phyloP scores from a whole-genome alignment of 1,284 basidiomycete genomes.

The Thecaphora frezii region DNA sequence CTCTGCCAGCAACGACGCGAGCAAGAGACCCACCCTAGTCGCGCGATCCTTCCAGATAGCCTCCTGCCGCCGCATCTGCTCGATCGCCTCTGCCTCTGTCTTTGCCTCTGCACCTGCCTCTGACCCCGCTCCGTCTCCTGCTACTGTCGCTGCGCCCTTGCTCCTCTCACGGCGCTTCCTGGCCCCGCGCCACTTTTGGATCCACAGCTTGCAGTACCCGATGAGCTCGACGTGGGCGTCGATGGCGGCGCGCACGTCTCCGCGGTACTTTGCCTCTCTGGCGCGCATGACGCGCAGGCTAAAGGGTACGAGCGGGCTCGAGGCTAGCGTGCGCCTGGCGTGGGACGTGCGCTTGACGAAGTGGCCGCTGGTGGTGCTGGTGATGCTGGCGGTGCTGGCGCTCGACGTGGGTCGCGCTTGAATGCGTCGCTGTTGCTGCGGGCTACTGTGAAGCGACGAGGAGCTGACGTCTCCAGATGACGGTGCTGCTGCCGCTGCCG shows the following conservation, averaged over 20 bases:
- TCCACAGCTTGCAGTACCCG: conserved; percentile 1
- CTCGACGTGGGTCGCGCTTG: too few relatives aligned
- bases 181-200: not conserved
- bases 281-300: conserved; percentile 16
- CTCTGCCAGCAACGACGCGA: conserved; percentile 18
- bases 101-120: not conserved
- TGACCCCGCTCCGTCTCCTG: too few relatives aligned
- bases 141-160: too few relatives aligned
- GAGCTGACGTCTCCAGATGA: too few relatives aligned
- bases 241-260: conserved; percentile 5
- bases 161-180: not conserved
- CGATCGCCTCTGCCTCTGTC: not conserved
- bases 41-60: conserved; percentile 18
- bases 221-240: conserved; percentile 2
- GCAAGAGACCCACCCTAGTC: conserved; percentile 13
- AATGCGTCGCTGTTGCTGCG: too few relatives aligned
- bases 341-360: too few relatives aligned
- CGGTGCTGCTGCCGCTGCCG: too few relatives aligned
- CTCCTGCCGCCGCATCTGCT: not conserved
- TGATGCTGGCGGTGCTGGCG: not conserved
- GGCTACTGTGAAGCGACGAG: too few relatives aligned
- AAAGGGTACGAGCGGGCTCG: conserved; percentile 16
- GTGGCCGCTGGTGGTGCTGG: not conserved
- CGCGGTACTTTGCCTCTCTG: conserved; percentile 7
- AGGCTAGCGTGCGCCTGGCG: not conserved